Evolutionary conservation across 2,329 filamentous ascomycete genomes (phyloP).

Genomic region (Cadophora luteo-olivacea): DNA sequence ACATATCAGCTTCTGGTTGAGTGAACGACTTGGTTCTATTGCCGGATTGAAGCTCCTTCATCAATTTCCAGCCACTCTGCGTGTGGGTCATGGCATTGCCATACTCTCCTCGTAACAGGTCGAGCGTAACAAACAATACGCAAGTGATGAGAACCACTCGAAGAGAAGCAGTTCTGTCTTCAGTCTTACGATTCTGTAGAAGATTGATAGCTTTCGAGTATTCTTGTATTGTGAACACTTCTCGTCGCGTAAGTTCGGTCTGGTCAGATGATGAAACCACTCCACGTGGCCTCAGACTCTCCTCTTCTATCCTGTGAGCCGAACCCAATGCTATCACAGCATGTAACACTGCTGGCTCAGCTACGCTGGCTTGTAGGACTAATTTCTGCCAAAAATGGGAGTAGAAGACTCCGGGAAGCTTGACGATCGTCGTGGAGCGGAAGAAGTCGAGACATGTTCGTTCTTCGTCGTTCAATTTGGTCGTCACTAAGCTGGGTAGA

Average conservation of each 20-base stretch:
- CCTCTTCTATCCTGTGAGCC: slow-evolving; percentile 7
- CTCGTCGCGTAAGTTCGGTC: background rate
- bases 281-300: slow-evolving; percentile 15
- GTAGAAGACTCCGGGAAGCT: slow-evolving; percentile 70
- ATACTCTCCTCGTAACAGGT: slow-evolving; percentile 12
- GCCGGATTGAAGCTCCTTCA: slow-evolving; percentile 12
- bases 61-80: slow-evolving; percentile 15
- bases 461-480: slow-evolving; percentile 9
- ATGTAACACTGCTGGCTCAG: slow-evolving; percentile 36
- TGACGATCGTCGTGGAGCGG: slow-evolving; percentile 61
- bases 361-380: slow-evolving; percentile 66
- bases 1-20: background rate
- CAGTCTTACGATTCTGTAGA: background rate
- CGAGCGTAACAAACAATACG: slow-evolving; percentile 24
- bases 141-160: slow-evolving; percentile 26
- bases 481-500: background rate
- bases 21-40: too few species aligned
- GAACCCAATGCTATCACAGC: slow-evolving; percentile 25
- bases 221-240: slow-evolving; percentile 21
- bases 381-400: slow-evolving; percentile 66
- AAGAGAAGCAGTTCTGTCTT: slow-evolving; percentile 3
- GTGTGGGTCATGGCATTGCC: slow-evolving; percentile 13
- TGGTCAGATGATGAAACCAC: background rate
- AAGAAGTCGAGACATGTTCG: slow-evolving; percentile 64
- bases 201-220: slow-evolving; percentile 21